Evolutionary conservation across 2,329 filamentous ascomycete genomes (phyloP).

Genomic region (Didymella lethalis): DNA sequence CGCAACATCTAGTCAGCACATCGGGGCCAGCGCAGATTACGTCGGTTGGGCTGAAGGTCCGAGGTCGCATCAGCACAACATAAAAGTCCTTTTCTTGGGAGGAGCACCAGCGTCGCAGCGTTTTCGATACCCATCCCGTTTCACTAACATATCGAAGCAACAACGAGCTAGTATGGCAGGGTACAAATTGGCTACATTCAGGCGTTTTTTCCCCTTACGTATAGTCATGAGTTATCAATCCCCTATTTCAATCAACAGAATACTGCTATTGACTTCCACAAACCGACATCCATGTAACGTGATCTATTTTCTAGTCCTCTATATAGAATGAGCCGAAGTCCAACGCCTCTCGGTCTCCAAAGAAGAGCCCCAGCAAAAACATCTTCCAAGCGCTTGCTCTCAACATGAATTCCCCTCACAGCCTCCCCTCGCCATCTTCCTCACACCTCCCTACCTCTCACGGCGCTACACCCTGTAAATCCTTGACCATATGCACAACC

Average conservation of each 20-base stretch:
- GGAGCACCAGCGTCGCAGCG: conserved; percentile 14
- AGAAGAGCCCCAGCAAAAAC: background rate
- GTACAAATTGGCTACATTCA: conserved; percentile 1
- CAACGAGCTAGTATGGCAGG: background rate
- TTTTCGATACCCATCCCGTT: conserved; percentile 17
- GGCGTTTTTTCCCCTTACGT: background rate
- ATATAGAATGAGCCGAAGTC: too few relatives aligned
- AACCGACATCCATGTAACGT: background rate
- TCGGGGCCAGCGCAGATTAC: background rate
- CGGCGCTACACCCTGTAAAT: conserved; percentile 21
- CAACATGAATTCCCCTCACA: too few relatives aligned
- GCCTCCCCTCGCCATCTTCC: too few relatives aligned
- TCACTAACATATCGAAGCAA: background rate
- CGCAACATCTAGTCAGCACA: background rate
- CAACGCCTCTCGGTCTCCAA: background rate
- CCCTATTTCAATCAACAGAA: background rate
- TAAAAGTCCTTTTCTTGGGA: conserved; percentile 6
- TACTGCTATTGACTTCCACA: background rate
- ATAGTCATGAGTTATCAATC: background rate
- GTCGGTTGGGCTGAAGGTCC: background rate
- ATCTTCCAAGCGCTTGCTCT: background rate
- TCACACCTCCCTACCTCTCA: background rate
- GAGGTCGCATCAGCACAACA: background rate
- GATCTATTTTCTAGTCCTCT: background rate
- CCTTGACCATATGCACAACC: conserved; percentile 48